phyloP scores from a whole-genome alignment of 768 basidiomycete species.

The Amanita muscaria region DNA sequence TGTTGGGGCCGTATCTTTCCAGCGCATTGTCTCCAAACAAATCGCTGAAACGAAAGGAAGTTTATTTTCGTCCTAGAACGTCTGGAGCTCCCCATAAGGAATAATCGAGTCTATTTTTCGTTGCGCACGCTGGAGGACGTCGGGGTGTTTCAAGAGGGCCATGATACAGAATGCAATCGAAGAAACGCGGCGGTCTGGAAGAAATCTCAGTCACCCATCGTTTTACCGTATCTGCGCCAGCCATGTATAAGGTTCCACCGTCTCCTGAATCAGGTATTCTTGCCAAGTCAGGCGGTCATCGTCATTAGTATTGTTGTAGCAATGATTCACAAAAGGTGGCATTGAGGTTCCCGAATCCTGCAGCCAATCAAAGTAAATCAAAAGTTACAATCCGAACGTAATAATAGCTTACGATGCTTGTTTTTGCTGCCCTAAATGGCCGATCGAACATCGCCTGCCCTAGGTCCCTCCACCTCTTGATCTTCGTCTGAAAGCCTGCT shows the following conservation, averaged over 20 bases:
- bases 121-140: slow-evolving; percentile 28
- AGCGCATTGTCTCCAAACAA: slow-evolving; percentile 28
- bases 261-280: background rate
- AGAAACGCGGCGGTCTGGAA: slow-evolving; percentile 21
- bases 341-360: background rate
- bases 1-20: slow-evolving; percentile 23
- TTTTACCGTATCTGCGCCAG: slow-evolving; percentile 8
- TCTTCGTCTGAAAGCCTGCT: slow-evolving; percentile 47
- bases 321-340: background rate
- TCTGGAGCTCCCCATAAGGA: slow-evolving; percentile 27
- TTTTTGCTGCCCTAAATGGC: slow-evolving; percentile 25
- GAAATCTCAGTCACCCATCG: too few relatives aligned
- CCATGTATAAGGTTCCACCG: background rate
- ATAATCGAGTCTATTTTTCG: slow-evolving; percentile 32
- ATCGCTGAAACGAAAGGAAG: slow-evolving; percentile 31
- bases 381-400: background rate
- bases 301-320: too few relatives aligned
- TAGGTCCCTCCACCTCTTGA: slow-evolving; percentile 31
- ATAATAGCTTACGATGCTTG: slow-evolving; percentile 20
- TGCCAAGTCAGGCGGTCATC: too few relatives aligned
- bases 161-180: slow-evolving; percentile 27
- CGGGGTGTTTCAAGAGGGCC: slow-evolving; percentile 24
- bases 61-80: slow-evolving; percentile 25
- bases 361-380: background rate
- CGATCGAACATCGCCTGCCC: slow-evolving; percentile 27